These are phyloP conservation scores for Xylariaceae sp. DNA, from an alignment of 2,329 filamentous ascomycete genomes.

Conservation along the genomic window DNA sequence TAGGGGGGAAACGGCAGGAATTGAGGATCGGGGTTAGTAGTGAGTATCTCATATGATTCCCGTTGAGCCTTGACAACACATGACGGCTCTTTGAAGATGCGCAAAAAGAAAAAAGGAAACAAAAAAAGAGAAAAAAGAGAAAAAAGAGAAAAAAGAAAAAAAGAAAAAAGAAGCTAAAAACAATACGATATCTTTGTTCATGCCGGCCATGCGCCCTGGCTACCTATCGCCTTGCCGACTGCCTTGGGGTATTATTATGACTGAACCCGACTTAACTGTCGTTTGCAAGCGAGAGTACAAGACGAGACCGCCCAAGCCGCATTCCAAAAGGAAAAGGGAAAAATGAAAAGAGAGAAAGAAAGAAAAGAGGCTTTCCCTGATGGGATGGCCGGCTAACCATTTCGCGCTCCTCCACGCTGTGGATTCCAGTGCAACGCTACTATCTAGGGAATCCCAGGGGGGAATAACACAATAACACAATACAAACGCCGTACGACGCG, in stretches of 20 bases:
- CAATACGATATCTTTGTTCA: background rate
- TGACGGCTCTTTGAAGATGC: background rate
- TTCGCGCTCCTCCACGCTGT: background rate
- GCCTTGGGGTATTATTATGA: background rate
- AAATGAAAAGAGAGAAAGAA: no score
- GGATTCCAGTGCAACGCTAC: constrained; percentile 4
- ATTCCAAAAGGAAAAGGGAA: no score
- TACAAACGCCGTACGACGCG: constrained; percentile 12
- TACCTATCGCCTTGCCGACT: background rate
- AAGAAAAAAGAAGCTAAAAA: background rate
- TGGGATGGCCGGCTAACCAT: background rate
- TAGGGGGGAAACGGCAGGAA: background rate
- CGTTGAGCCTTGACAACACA: background rate
- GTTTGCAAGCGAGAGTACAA: background rate
- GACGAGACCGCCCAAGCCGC: background rate
- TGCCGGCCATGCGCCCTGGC: background rate
- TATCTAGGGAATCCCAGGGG: background rate
- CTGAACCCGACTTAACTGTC: background rate
- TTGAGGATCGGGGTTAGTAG: background rate
- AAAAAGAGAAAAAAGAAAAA: background rate
- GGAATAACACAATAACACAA: background rate
- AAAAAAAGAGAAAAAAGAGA: background rate
- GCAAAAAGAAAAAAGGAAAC: background rate
- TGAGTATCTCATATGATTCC: background rate
- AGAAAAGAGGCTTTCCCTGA: background rate